phyloP scores from a whole-genome alignment of 2,329 filamentous ascomycete species.

The Chaetomiaceae sp. region DNA sequence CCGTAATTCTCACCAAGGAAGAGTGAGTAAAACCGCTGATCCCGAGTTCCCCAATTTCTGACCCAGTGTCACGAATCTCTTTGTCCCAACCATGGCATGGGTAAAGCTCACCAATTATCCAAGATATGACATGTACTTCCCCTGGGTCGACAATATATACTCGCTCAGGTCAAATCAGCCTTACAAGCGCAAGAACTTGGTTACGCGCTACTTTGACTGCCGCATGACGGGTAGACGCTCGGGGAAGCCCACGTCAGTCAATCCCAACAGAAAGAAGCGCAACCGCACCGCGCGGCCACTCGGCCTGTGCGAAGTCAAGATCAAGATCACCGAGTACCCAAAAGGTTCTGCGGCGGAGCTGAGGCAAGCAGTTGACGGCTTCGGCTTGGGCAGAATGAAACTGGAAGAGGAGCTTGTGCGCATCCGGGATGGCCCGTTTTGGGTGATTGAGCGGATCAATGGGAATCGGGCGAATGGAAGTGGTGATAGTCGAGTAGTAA shows the following conservation, averaged over 20 bases:
- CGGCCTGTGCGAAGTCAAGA: conserved; percentile 81
- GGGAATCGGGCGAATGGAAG: conserved; percentile 66
- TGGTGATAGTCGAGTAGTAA: conserved; percentile 42
- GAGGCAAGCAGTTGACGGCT: background rate
- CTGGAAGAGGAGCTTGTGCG: conserved; percentile 35
- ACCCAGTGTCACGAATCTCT: background rate
- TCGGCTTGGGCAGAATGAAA: conserved; percentile 24
- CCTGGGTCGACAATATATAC: conserved; percentile 79
- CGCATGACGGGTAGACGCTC: conserved; percentile 74
- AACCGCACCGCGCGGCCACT: conserved; percentile 70
- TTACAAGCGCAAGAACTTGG: conserved; percentile 77
- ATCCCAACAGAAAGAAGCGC: conserved; percentile 77
- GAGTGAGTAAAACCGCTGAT: conserved; percentile 51
- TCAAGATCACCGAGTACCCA: conserved; percentile 79
- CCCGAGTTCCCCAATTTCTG: background rate
- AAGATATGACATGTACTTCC: conserved; percentile 76
- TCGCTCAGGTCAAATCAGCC: conserved; percentile 77
- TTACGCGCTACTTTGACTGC: conserved; percentile 83
- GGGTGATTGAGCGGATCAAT: conserved; percentile 74
- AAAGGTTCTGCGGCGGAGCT: conserved; percentile 42
- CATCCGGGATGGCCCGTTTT: conserved; percentile 53
- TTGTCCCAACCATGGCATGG: background rate
- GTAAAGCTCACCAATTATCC: conserved; percentile 1
- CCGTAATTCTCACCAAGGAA: conserved; percentile 67
- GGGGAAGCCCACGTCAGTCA: conserved; percentile 73